A percentile compares a stretch with the other conserved stretches of the same genome.
Evolutionary conservation across 805 yeast species (phyloP).

Genomic region (Candida wancherniae): DNA sequence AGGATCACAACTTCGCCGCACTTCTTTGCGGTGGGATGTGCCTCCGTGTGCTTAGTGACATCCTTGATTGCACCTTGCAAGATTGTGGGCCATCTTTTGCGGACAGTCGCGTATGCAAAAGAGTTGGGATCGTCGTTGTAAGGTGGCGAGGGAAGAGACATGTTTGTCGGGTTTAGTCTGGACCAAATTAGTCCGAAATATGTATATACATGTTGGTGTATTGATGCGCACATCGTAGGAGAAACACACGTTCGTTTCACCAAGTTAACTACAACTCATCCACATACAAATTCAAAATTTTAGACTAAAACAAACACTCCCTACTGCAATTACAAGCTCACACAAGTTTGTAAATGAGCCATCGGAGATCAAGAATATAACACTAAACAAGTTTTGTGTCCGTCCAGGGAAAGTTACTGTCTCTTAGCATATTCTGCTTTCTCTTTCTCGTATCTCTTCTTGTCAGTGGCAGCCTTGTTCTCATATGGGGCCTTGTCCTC

Average conservation of each 20-base stretch:
- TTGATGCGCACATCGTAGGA: too few species aligned
- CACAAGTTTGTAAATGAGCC: too few species aligned
- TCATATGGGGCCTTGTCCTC: slow-evolving; percentile 89
- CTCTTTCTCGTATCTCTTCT: slow-evolving; percentile 95
- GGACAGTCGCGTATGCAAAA: slow-evolving; percentile 77
- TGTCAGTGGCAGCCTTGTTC: slow-evolving; percentile 89
- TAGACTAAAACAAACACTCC: too few species aligned
- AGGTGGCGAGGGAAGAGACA: slow-evolving; percentile 49
- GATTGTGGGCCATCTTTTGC: slow-evolving; percentile 84
- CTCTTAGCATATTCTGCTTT: slow-evolving; percentile 75
- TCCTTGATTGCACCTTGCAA: slow-evolving; percentile 66
- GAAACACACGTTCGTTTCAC: too few species aligned
- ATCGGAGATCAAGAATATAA: slow-evolving; percentile 8
- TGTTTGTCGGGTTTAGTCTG: too few species aligned
- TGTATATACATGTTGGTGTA: too few species aligned
- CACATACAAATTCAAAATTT: too few species aligned
- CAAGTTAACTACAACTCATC: too few species aligned
- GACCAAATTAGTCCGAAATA: too few species aligned
- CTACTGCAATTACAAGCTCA: too few species aligned
- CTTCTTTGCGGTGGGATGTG: slow-evolving; percentile 17
- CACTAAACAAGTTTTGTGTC: too few species aligned
- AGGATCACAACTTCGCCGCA: slow-evolving; percentile 48
- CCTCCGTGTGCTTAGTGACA: slow-evolving; percentile 27
- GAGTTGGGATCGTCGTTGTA: slow-evolving; percentile 66
- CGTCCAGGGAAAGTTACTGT: slow-evolving; percentile 16